Conservation (phyloP, 768 basidiomycete genomes). For the Albatrellus ellisii region DNA sequence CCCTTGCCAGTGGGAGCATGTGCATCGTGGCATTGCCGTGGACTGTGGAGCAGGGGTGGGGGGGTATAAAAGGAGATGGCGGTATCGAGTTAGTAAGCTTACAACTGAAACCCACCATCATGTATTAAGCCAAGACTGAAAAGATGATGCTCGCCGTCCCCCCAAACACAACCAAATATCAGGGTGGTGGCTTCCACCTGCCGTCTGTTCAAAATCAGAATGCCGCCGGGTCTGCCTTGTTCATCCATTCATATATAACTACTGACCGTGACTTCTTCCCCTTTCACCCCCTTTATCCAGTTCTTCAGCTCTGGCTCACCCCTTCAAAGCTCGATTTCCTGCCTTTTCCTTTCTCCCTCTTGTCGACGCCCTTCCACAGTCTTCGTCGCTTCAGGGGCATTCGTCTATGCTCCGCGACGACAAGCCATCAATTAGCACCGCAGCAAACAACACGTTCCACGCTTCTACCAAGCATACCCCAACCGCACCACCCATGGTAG, state of each 20-base stretch:
- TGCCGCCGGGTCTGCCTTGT: not conserved
- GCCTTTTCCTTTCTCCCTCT: not conserved
- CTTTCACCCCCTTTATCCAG: not conserved
- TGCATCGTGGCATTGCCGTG: no score
- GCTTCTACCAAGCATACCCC: not conserved
- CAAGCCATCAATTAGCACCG: not conserved
- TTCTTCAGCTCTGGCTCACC: not conserved
- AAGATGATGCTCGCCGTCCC: not conserved
- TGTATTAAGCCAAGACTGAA: no score
- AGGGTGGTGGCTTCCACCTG: not conserved
- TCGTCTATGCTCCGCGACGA: slow-evolving; percentile 10
- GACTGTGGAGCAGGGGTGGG: no score
- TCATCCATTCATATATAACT: not conserved
- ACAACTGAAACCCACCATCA: no score
- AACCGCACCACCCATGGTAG: slow-evolving; percentile 1
- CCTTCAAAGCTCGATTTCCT: not conserved
- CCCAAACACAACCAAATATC: not conserved
- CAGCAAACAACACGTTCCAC: slow-evolving; percentile 4
- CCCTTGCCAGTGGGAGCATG: no score
- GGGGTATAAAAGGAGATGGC: no score
- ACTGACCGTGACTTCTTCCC: not conserved
- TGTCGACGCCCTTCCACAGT: not conserved
- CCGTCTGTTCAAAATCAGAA: not conserved
- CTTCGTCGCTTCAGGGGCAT: not conserved
- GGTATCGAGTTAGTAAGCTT: no score